A percentile compares a stretch with the other conserved stretches of the same genome.
These are phyloP conservation scores for Tulasnella sp. DNA, from an alignment of 768 basidiomycete genomes.

Conservation along the genomic window DNA sequence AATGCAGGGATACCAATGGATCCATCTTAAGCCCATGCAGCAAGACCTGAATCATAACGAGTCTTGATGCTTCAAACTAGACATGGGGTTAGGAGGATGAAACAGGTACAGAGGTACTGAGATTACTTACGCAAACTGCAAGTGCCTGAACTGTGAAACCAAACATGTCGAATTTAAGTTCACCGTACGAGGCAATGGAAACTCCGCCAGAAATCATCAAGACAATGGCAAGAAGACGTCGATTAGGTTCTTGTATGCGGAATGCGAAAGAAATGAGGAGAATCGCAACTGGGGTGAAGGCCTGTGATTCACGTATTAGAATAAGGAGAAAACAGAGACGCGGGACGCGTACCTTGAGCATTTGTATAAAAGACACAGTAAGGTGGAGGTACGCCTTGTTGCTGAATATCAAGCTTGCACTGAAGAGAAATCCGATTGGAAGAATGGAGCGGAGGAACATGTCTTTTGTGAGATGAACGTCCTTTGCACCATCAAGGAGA, in stretches of 20 bases:
- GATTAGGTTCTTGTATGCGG: constrained; percentile 78
- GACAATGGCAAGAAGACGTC: constrained; percentile 69
- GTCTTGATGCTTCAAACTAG: constrained; percentile 83
- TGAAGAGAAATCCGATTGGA: constrained; percentile 89
- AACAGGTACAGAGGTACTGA: background rate
- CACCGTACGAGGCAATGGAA: constrained; percentile 79
- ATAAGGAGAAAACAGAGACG: background rate
- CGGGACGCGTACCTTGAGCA: constrained; percentile 59
- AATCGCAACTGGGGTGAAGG: constrained; percentile 81
- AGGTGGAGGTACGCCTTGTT: constrained; percentile 90
- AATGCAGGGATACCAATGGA: constrained; percentile 87
- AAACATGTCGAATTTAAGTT: constrained; percentile 67
- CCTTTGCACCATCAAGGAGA: constrained; percentile 64
- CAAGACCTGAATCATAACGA: constrained; percentile 93
- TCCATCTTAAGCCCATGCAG: constrained; percentile 96
- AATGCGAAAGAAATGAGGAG: constrained; percentile 86
- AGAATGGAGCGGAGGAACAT: constrained; percentile 77
- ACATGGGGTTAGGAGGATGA: background rate
- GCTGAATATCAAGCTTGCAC: constrained; percentile 76
- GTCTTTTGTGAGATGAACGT: constrained; percentile 64
- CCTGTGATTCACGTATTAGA: constrained; percentile 33
- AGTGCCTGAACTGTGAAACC: constrained; percentile 83
- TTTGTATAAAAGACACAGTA: constrained; percentile 89
- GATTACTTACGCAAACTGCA: constrained; percentile 59
- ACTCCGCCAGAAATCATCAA: constrained; percentile 85